Evolutionary conservation across 306 rosid species (phyloP), one percentile per base, ranked within the genome.

Genomic region (Senna tora): DNA sequence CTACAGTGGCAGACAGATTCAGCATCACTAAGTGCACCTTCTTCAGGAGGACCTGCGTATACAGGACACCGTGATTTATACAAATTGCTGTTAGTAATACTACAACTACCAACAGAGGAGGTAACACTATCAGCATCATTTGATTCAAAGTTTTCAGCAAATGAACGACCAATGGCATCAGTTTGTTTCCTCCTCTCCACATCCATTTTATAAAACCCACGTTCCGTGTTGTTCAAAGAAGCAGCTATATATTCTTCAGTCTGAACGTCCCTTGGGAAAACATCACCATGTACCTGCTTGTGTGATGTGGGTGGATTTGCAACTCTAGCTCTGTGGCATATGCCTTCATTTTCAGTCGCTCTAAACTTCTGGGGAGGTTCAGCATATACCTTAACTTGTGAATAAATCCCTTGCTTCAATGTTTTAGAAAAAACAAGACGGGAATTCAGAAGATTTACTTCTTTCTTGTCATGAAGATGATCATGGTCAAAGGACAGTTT

Each of bases 91-190:
- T 77, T 77, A 69, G 57, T 67, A 57, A 86, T 63, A 71, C 96
- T 95, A 84, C 99, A 95, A 83, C 99, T 95, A 76, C 95, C 92
- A 81, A 90, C 96, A 49, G 96, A 89, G 89, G 86, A 84, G 46
- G 85, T 79, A 65, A 78, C 80, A 67, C 84, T 80, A 74, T 85
- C 79, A 8, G 81, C 83, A 74, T 73, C 81, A 39, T 89, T 81
- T 20, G 82, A 70, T 73, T 82, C 85, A 3, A 75, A 19, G 81
- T 87, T 82, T 38, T 77, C 81, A 57, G 82, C 78, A 79, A 61
- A 75, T 46, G 79, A 83, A 81, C 81, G 79, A 51, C 82, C 86
- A 75, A 79, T 81, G 50, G 70, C 65, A 11, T 84, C 91, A 76
- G 55, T 78, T 53, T 77, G 79, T 64, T 80, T 82, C 88, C 77